phyloP scores from a whole-genome alignment of 306 rosid genomes.

The Mimosa pudica region DNA sequence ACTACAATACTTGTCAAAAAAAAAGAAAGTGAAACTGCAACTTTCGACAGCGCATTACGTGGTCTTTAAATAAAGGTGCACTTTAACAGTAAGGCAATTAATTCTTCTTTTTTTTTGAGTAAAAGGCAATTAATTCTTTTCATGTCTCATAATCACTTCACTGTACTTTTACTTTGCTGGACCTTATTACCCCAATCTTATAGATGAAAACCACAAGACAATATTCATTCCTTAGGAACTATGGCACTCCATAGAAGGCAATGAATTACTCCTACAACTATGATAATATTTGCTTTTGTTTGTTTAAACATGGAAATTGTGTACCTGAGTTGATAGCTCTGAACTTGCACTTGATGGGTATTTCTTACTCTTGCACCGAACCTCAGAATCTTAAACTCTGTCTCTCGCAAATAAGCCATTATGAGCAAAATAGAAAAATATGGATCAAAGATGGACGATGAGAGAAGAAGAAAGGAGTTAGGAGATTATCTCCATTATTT shows the following conservation, averaged over 20 bases:
- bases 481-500: background rate
- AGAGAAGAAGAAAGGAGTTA: background rate
- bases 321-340: background rate
- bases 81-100: background rate
- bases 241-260: background rate
- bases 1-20: background rate
- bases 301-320: background rate
- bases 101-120: too few relatives aligned
- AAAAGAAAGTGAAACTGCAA: too few relatives aligned
- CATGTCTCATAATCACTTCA: background rate
- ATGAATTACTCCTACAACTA: background rate
- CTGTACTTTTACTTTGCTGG: background rate
- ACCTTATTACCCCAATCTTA: background rate
- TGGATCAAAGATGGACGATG: background rate
- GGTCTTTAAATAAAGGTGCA: too few relatives aligned
- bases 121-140: too few relatives aligned
- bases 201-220: background rate
- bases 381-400: background rate
- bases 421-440: background rate
- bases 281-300: background rate
- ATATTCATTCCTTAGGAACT: too few relatives aligned
- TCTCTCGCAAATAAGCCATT: background rate
- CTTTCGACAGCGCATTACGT: background rate
- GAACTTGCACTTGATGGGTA: background rate
- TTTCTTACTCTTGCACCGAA: background rate